Conservation (phyloP, 305 asterid species). For the Plantago coronopus region DNA sequence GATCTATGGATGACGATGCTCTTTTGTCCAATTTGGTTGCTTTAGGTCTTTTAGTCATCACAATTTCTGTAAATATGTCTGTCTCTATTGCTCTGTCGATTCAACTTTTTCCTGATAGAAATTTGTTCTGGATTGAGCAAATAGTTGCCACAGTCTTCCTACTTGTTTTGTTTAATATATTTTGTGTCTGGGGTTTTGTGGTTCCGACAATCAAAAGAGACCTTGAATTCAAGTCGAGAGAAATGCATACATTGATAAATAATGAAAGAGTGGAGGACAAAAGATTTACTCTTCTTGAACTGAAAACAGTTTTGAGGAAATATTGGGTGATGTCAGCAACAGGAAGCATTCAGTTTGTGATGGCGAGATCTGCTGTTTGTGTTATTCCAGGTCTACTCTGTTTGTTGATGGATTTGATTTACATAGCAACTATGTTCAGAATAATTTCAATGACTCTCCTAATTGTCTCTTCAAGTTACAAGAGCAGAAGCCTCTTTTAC, state of each 20-base stretch:
- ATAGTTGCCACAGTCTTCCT: constrained; percentile 13
- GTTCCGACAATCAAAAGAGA: constrained; percentile 28
- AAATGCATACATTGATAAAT: constrained; percentile 17
- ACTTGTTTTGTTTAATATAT: constrained; percentile 23
- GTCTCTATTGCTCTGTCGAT: no score
- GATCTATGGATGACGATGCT: constrained; percentile 25
- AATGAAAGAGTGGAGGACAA: constrained; percentile 2
- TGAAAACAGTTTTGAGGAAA: constrained; percentile 18
- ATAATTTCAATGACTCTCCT: no score
- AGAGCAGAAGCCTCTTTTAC: no score
- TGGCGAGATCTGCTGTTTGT: constrained; percentile 28
- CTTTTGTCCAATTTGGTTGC: constrained; percentile 21
- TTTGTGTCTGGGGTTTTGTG: constrained; percentile 25
- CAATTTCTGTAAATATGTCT: constrained; percentile 22
- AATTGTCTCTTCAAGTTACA: no score
- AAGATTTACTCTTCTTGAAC: constrained; percentile 16
- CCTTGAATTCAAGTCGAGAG: constrained; percentile 27
- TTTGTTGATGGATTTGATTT: no score
- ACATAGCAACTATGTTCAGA: no score
- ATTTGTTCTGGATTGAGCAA: no score
- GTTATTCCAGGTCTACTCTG: constrained; percentile 24
- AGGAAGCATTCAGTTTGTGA: constrained; percentile 31
- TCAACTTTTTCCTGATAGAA: no score
- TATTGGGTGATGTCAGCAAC: constrained; percentile 41
- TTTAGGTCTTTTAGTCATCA: constrained; percentile 26